A percentile compares a stretch with the other conserved stretches of the same genome.
Evolutionary conservation across 495 filamentous ascomycete species (phyloP).

Genomic region (Aspergillus steynii): DNA sequence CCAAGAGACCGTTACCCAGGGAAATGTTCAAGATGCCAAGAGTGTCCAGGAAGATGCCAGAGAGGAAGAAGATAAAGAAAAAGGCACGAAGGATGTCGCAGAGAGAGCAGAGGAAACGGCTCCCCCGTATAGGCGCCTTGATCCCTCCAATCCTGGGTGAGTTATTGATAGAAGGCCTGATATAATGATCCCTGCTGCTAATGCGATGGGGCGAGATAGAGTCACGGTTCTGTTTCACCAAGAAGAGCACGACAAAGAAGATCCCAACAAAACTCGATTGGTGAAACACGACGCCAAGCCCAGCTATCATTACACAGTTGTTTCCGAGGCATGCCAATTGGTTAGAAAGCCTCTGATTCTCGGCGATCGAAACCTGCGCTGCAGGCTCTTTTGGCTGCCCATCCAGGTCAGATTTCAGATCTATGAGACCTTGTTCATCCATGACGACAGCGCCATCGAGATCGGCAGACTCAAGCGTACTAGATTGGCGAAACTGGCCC

Average conservation of each 20-base stretch:
- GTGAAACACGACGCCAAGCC: constrained; percentile 9
- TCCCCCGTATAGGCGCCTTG: constrained; percentile 5
- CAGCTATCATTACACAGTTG: constrained; percentile 9
- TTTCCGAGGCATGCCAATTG: constrained; percentile 11
- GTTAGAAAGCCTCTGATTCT: constrained; percentile 2
- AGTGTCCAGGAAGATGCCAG: not conserved
- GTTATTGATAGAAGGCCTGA: not conserved
- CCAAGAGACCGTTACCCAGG: not conserved
- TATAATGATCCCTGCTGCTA: constrained; percentile 1
- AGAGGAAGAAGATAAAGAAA: not conserved
- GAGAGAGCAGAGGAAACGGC: not conserved
- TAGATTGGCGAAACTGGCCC: constrained; percentile 7
- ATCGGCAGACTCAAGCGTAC: constrained; percentile 13
- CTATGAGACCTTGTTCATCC: constrained; percentile 13
- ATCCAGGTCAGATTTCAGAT: constrained; percentile 17
- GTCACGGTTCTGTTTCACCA: constrained; percentile 11
- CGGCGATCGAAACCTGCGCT: constrained; percentile 6
- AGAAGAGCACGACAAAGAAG: constrained; percentile 8
- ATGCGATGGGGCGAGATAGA: not conserved
- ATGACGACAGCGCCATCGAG: constrained; percentile 13
- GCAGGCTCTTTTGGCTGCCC: constrained; percentile 17
- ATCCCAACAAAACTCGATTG: constrained; percentile 5
- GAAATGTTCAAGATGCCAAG: not conserved
- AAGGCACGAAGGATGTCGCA: not conserved
- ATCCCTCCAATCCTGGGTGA: constrained; percentile 18